Evolutionary conservation across 2,329 filamentous ascomycete species (phyloP), one percentile per base, ranked within the genome.

Genomic region (Colletotrichum liriopes): DNA sequence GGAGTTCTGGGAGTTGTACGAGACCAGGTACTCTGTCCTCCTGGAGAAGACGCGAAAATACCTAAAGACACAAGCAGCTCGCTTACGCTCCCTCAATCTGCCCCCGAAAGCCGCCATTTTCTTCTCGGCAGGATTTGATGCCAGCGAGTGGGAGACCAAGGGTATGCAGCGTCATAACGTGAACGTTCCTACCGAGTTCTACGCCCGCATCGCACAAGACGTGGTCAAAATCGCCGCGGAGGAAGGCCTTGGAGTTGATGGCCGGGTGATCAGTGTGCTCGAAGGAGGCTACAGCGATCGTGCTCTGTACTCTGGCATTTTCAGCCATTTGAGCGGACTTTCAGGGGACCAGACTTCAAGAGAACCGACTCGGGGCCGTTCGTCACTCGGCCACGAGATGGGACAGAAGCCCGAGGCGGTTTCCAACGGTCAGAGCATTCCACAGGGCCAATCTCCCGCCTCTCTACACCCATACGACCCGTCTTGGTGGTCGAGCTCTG

Each of bases 91-190:
- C 23, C 84, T 88, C 62, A 88, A 90, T 49, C 87, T 91, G 43
- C 84, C 85, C 32, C 93, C 95, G 5, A 96, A 93, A 77, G 94
- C 93, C 2, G 96, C 94, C 43, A 95, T 99, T 56, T 99, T 99
- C 83, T 84, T 99, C 61, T 98, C 96, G 56, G 95, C 96, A 2
- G 97, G 96, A 0, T 99, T 99, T 75, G 96, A 99, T 82, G 96
- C 96, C 3, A 98, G 95, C 79, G 95, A 99, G 80, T 97, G 94
- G 91, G 96, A 99, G 81, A 92, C 93, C 23, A 86, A 89, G 5
- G 94, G 94, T 3, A 99, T 99, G 96, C 96, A 99, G 82, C 90
- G 96, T 58, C 96, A 99, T 82, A 93, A 93, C 70, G 95, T 98
- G 77, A 98, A 98, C 78, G 96, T 99, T 2, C 96, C 96, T 0